Evolutionary conservation across 148 eudicot species (phyloP).

Genomic region (Rhododendron ferrugineum): DNA sequence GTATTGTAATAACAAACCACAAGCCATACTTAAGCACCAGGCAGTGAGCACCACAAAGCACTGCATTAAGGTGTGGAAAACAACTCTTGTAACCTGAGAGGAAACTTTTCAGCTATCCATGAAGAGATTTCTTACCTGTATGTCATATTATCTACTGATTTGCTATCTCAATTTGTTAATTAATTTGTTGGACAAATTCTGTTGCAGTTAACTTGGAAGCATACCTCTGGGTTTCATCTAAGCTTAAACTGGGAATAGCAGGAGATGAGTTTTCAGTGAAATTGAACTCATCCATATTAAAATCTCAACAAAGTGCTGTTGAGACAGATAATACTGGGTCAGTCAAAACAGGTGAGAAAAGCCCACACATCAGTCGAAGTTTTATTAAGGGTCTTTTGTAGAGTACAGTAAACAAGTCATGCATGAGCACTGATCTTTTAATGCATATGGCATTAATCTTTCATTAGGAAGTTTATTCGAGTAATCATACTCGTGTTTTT

Average conservation of each 20-base stretch:
- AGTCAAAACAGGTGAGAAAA: slow-evolving; percentile 55
- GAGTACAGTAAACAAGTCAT: not conserved
- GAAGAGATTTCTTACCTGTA: not conserved
- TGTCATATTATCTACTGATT: not conserved
- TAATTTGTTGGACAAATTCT: slow-evolving; percentile 9
- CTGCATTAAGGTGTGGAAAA: not conserved
- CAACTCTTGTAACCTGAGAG: not conserved
- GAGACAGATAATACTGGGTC: slow-evolving; percentile 46
- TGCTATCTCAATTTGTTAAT: not conserved
- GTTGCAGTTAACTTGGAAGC: slow-evolving; percentile 63
- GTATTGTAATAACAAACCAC: not conserved
- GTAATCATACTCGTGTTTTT: not conserved
- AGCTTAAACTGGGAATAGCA: slow-evolving; percentile 64
- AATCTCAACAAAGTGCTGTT: slow-evolving; percentile 30
- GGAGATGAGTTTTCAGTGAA: slow-evolving; percentile 59
- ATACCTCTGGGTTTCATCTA: slow-evolving; percentile 65
- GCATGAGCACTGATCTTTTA: not conserved
- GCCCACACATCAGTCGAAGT: not conserved
- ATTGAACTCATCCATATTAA: slow-evolving; percentile 31
- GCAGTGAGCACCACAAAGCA: not conserved
- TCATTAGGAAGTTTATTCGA: not conserved
- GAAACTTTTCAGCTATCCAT: not conserved
- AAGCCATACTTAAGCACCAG: not conserved
- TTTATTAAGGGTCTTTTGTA: not conserved
- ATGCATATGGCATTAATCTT: not conserved